phyloP scores from a whole-genome alignment of 2,329 filamentous ascomycete species.

The Rhynchosporium graminicola region DNA sequence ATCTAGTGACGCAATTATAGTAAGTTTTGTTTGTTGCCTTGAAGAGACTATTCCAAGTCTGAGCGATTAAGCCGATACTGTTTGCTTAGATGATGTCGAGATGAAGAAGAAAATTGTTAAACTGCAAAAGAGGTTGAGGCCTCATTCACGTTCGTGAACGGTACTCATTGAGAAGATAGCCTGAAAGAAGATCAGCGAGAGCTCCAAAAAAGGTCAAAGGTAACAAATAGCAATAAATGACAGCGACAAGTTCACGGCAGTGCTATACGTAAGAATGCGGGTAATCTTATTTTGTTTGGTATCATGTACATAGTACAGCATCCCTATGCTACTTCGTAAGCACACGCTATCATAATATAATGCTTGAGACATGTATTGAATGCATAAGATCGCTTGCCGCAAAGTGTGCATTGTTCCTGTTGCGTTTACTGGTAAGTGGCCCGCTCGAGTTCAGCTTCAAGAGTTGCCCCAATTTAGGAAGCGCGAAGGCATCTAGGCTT shows the following conservation, averaged over 20 bases:
- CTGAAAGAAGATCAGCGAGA: neutral
- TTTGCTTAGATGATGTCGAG: neutral
- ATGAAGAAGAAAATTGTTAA: neutral
- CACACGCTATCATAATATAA: too few relatives aligned
- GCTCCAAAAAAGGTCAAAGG: too few relatives aligned
- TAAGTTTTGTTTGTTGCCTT: neutral
- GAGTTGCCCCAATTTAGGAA: too few relatives aligned
- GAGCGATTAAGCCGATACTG: neutral
- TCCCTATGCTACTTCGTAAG: too few relatives aligned
- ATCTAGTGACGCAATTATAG: neutral
- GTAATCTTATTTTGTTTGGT: neutral
- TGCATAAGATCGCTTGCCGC: too few relatives aligned
- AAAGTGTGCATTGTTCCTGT: too few relatives aligned
- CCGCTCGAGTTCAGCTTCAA: too few relatives aligned
- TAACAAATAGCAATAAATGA: neutral
- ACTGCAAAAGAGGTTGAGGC: neutral
- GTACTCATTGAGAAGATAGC: conserved; percentile 1
- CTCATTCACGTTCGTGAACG: neutral
- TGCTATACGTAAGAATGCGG: conserved; percentile 1
- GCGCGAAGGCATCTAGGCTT: too few relatives aligned
- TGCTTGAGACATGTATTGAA: too few relatives aligned
- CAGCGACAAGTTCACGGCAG: neutral
- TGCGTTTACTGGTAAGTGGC: too few relatives aligned
- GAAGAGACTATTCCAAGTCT: neutral
- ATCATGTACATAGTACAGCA: too few relatives aligned